Conservation (phyloP, 305 asterid genomes). For the Fraxinus velutina region DNA sequence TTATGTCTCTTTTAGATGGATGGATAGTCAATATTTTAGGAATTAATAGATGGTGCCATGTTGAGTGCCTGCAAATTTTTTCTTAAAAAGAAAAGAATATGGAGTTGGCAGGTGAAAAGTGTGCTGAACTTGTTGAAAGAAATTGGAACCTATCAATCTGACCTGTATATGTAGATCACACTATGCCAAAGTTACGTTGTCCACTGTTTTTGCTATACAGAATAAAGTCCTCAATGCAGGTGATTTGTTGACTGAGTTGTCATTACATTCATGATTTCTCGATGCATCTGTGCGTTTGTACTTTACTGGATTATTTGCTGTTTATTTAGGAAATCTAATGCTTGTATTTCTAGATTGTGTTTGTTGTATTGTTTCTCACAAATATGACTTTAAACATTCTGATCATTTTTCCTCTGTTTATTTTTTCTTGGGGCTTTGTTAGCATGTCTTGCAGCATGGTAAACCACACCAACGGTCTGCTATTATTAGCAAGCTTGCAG, state of each 20-base stretch:
- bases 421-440: slow-evolving; percentile 19
- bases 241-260: neutral
- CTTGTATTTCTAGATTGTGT: neutral
- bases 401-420: neutral
- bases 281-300: neutral
- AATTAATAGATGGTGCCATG: neutral
- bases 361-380: neutral
- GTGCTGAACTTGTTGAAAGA: neutral
- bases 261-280: neutral
- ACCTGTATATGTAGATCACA: neutral
- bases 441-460: slow-evolving; percentile 87
- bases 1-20: neutral
- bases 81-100: neutral
- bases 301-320: neutral
- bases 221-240: neutral
- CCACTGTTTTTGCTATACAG: neutral
- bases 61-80: neutral
- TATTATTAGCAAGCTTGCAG: slow-evolving; percentile 65
- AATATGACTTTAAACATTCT: neutral
- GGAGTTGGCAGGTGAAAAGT: neutral
- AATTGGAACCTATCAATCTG: neutral
- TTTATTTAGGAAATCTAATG: neutral
- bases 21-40: neutral
- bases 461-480: slow-evolving; percentile 64
- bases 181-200: neutral